Evolutionary conservation across 73 alveolate species (phyloP).

Genomic region (Breviolum minutum): DNA sequence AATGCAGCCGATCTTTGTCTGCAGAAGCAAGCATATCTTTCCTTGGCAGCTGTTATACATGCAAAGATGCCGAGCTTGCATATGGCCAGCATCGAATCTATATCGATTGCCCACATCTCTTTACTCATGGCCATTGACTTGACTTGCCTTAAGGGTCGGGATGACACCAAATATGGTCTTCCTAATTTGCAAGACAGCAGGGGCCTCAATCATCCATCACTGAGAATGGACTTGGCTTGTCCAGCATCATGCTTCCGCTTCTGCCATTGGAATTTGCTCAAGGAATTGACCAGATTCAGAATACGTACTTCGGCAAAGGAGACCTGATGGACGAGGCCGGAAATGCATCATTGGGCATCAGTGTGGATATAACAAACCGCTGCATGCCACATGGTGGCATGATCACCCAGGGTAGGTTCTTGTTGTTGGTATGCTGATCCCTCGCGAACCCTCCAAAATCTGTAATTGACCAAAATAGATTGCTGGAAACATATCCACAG

Average conservation of each 20-base stretch:
- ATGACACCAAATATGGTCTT: conserved; percentile 61
- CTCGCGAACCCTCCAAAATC: neutral
- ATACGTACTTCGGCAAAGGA: conserved; percentile 81
- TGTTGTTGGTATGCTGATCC: too few relatives aligned
- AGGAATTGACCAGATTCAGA: conserved; percentile 89
- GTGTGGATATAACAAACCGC: too few relatives aligned
- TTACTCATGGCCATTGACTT: neutral
- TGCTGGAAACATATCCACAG: neutral
- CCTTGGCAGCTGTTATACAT: neutral
- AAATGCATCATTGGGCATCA: neutral
- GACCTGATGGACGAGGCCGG: conserved; percentile 90
- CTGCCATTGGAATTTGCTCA: neutral
- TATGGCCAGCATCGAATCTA: too few relatives aligned
- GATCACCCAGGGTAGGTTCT: too few relatives aligned
- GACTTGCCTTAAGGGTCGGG: conserved; percentile 28
- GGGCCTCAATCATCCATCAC: neutral
- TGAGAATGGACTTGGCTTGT: neutral
- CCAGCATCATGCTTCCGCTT: too few relatives aligned
- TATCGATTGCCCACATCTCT: neutral
- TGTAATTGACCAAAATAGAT: neutral
- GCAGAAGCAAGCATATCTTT: too few relatives aligned
- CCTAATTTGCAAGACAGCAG: conserved; percentile 72
- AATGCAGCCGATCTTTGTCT: conserved; percentile 12
- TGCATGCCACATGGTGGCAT: too few relatives aligned
- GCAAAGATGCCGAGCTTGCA: too few relatives aligned